These are phyloP conservation scores for Sporothrix brunneoviolacea DNA, from an alignment of 2,329 filamentous ascomycete genomes.

Conservation along the genomic window DNA sequence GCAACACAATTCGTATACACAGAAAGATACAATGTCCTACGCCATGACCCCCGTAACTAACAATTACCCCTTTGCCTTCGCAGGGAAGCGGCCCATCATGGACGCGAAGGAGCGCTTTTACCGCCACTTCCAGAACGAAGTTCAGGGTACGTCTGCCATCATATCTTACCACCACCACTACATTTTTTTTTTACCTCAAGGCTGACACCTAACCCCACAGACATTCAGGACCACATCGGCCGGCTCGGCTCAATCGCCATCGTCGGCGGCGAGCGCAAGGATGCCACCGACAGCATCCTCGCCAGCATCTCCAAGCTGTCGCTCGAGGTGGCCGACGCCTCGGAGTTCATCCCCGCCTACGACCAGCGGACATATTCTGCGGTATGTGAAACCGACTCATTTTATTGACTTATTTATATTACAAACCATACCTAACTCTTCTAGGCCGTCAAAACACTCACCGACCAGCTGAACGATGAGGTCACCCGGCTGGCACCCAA, in stretches of 20 bases:
- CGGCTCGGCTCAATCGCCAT: slow-evolving; percentile 56
- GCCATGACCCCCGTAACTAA: slow-evolving; percentile 7
- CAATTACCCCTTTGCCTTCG: slow-evolving; percentile 19
- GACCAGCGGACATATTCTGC: slow-evolving; percentile 82
- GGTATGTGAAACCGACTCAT: slow-evolving; percentile 36
- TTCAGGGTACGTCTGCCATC: slow-evolving; percentile 50
- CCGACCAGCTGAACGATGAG: slow-evolving; percentile 68
- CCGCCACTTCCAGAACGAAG: slow-evolving; percentile 71
- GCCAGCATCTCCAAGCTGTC: slow-evolving; percentile 74
- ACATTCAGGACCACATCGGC: slow-evolving; percentile 68
- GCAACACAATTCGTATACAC: no score
- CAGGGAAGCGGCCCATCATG: slow-evolving; percentile 27
- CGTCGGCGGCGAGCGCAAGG: slow-evolving; percentile 66
- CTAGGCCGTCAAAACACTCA: slow-evolving; percentile 71
- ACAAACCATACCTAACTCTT: no score
- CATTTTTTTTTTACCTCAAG: background rate
- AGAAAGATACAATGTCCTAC: slow-evolving; percentile 1
- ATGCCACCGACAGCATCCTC: slow-evolving; percentile 74
- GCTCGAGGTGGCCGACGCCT: slow-evolving; percentile 76
- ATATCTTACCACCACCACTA: no score
- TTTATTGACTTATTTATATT: background rate
- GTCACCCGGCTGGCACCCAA: slow-evolving; percentile 60
- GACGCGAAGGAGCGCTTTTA: slow-evolving; percentile 74
- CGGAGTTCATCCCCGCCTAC: slow-evolving; percentile 76
- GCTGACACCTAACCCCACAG: no score